Percentiles rank a stretch among this genome's conserved stretches.
phyloP scores from a whole-genome alignment of 2,329 filamentous ascomycete species.

The Diaporthe nobilis region DNA sequence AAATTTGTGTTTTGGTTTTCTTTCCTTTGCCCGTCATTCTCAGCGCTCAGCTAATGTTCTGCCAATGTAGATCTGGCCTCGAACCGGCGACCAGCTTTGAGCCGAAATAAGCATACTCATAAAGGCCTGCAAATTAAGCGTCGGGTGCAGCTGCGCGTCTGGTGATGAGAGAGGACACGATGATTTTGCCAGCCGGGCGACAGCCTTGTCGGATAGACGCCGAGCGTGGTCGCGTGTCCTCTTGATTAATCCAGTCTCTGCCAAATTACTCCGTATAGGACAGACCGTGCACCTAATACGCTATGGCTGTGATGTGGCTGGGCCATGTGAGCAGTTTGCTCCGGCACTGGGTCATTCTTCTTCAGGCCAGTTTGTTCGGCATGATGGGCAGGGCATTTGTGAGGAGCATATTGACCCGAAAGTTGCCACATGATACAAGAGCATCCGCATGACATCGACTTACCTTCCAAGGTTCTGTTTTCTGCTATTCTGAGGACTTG shows the following conservation, averaged over 20 bases:
- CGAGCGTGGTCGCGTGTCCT: background rate
- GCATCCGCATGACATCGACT: background rate
- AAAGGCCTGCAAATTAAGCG: background rate
- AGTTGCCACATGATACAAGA: background rate
- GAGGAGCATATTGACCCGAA: background rate
- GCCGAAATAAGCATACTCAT: background rate
- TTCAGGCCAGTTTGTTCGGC: background rate
- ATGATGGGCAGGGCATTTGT: background rate
- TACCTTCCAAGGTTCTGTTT: background rate
- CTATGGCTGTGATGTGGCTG: background rate
- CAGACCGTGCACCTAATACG: background rate
- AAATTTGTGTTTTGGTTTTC: background rate
- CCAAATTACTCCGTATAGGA: background rate
- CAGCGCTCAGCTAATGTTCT: background rate
- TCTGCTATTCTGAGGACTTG: background rate
- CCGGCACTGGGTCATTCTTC: background rate
- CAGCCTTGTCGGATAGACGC: background rate
- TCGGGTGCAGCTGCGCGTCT: background rate
- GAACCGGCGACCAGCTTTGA: background rate
- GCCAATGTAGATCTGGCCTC: background rate
- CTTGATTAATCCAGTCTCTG: background rate
- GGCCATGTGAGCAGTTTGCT: background rate
- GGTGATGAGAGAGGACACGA: background rate
- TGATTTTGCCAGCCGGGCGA: background rate
- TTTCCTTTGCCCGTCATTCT: too few relatives aligned